Conservation (phyloP, 441 rosid genomes). For the Cnidoscolus chayamansa region DNA sequence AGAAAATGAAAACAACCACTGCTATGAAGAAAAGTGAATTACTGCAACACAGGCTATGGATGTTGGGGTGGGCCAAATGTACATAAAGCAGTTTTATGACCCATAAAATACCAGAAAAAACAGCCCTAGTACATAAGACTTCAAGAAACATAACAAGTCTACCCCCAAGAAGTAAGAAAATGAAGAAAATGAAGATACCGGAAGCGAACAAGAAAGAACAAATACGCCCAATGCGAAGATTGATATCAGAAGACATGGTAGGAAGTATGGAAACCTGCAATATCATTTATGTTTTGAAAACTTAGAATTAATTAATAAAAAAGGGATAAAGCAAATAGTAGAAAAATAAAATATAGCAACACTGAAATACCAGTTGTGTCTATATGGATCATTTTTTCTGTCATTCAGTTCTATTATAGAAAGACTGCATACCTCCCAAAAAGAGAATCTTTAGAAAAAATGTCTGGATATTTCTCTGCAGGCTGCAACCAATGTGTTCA, state of each 20-base stretch:
- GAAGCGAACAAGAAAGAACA: conserved; percentile 33
- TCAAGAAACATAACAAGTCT: not conserved
- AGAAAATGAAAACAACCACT: not conserved
- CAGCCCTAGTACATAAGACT: not conserved
- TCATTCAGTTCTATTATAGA: not conserved
- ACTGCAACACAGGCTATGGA: not conserved
- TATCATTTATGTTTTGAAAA: conserved; percentile 11
- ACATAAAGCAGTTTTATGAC: not conserved
- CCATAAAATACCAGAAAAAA: not conserved
- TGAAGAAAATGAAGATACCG: conserved; percentile 28
- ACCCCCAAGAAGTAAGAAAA: no score
- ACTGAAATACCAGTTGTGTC: not conserved
- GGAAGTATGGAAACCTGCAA: conserved; percentile 50
- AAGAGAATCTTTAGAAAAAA: conserved; percentile 33
- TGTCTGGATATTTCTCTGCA: conserved; percentile 35
- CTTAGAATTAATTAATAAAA: conserved; percentile 12
- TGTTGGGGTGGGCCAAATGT: no score
- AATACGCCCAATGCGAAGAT: conserved; percentile 36
- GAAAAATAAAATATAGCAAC: not conserved
- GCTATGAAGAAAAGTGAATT: not conserved
- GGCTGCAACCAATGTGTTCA: conserved; percentile 28
- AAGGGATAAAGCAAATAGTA: conserved; percentile 6
- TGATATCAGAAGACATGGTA: conserved; percentile 50
- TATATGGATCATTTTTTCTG: no score
- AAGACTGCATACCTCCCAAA: conserved; percentile 34